A percentile compares a stretch with the other conserved stretches of the same genome.
Conservation (phyloP, 352 stramenopile genomes). For the Pythium guiyangense region DNA sequence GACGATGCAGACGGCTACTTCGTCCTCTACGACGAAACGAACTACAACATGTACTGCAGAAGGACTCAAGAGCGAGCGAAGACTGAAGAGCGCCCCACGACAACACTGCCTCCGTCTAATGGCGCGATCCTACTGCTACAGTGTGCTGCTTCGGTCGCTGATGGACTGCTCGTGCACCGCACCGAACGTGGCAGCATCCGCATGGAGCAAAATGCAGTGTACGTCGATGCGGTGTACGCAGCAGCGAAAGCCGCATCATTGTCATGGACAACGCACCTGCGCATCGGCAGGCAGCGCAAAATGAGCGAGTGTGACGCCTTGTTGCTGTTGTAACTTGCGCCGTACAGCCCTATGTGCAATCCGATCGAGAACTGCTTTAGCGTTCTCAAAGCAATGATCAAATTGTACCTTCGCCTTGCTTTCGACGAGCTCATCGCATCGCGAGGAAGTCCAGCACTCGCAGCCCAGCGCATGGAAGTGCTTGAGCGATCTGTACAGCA, state of each 20-base stretch:
- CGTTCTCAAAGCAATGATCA: too few species aligned
- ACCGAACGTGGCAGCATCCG: constrained; percentile 16
- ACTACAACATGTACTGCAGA: constrained; percentile 18
- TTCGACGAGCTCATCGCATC: too few species aligned
- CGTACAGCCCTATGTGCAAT: too few species aligned
- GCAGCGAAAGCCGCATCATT: constrained; percentile 9
- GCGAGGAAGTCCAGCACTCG: too few species aligned
- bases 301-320: too few species aligned
- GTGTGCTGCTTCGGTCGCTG: constrained; percentile 3
- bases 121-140: constrained; percentile 17
- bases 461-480: too few species aligned
- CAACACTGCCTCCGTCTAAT: constrained; percentile 10
- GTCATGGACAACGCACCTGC: constrained; percentile 21
- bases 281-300: constrained; percentile 5
- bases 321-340: too few species aligned
- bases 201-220: constrained; percentile 17
- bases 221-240: constrained; percentile 12
- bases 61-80: constrained; percentile 7
- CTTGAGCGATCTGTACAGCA: too few species aligned
- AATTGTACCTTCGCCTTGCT: too few species aligned
- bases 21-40: constrained; percentile 18
- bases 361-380: too few species aligned
- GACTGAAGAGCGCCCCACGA: constrained; percentile 1
- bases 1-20: constrained; percentile 10
- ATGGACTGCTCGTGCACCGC: constrained; percentile 6